Base-by-base conservation (phyloP, 2,329 filamentous ascomycete species). In the Apiospora sp. region DNA sequence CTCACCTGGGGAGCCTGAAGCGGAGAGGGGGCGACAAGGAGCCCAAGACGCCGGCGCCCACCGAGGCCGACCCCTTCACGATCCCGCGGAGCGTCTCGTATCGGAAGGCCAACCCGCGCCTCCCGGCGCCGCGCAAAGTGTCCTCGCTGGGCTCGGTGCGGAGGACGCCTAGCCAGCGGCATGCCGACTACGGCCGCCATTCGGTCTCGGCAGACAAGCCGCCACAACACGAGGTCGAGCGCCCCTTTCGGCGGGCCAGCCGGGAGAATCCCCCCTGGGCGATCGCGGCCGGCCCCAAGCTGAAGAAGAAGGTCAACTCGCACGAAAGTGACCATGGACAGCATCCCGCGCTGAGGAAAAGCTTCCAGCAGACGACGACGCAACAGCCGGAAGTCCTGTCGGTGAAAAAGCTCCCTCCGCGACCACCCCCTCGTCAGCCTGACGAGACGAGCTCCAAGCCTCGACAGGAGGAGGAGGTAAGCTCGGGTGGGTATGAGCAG, bases 31-130 rank as follows among this genome's bases (percentile, higher is more conserved):
- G 6, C 3, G 6, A 19, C 58, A 51, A 14, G 49, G 58, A n/a
- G 14, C 8, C 54, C 14, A 58, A 34, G 27, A 16, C 19, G 6
- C 24, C 51, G 5, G 41, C 58, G 2, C 34, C 34, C 12, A 34
- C 58, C 1, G 34, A n/a, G 19, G 34, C 58, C 22, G 34, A 64
- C 22, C 58, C 58, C 1, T 64, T 41, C 22, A 41, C 58, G 4
- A 41, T 64, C 41, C 58, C 58, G 22, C n/a, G 58, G 58, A 64
- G 58, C n/a, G 58, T 64, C 8, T 64, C 58, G 2, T 64, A 64
- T 22, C 41, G 34, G 19, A 41, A 64, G 10, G 34, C 58, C 58
- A 64, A 64, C 34, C 58, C 58, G 34, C 19, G 58, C 34, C 58
- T 64, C 34, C 58, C 58, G 10, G 58, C 41, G 41, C 58, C 58